Base-by-base conservation (phyloP, 2,329 filamentous ascomycete species). In the Lojkania enalia region DNA sequence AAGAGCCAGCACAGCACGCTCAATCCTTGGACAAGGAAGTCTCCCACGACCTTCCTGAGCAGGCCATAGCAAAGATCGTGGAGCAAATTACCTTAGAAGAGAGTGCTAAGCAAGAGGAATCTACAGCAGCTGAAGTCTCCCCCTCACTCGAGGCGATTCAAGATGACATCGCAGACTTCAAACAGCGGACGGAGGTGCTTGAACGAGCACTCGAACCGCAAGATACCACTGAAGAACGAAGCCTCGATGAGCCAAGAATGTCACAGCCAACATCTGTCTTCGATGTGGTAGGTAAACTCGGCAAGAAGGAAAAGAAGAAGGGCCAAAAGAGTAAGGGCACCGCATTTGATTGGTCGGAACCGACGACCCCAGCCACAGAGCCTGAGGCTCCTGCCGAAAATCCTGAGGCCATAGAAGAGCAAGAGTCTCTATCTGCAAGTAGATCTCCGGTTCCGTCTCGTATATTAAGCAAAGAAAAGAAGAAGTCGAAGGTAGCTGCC, bases 301-400 rank as follows among this genome's bases (percentile, higher is more conserved):
- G 46, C 48, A 63, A 62, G 41, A 60, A 66, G 35, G 50, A 61
- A 23, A 63, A 63, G 50, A 65, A 64, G 35, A 60, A 59, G 31
- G 46, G 36, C 12, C 62, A 57, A 39, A 62, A 61, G 39, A 39
- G 44, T 29, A 60, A 58, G 23, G 31, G 39, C 30, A 48, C n/a
- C 30, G 33, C 49, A 30, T 37, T 58, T 40, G 54, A 60, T 18
- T 36, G 16, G 25, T 47, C 54, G 32, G 51, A 56, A 12, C 48
- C 55, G 3, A 52, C 51, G 43, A 63, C 61, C 48, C 61, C 62
- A 54, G 52, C 45, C 43, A 48, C 51, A n/a, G 46, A 57, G 42
- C 19, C 48, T 35, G 43, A 57, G 27, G 16, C 18, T 5, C 6
- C 33, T n/a, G 7, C 31, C 13, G 38, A 46, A 38, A 3, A 30